Percentiles rank a stretch among this genome's conserved stretches.
phyloP scores from a whole-genome alignment of 2,329 filamentous ascomycete species.

The Fusarium nisikadoi region DNA sequence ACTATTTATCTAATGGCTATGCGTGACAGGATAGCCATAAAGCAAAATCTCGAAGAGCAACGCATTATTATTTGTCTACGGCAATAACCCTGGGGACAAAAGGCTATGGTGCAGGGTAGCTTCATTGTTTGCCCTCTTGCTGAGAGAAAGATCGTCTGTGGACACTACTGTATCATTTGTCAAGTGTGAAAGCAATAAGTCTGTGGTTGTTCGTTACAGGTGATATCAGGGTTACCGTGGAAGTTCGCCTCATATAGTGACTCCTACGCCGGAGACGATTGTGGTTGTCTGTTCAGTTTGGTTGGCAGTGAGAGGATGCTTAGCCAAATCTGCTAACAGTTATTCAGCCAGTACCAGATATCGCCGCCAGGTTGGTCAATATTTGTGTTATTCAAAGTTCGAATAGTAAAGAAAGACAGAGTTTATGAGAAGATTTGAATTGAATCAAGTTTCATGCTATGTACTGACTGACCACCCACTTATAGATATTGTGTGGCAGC shows the following conservation, averaged over 20 bases:
- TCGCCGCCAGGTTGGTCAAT: background rate
- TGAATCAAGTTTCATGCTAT: background rate
- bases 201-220: accelerated
- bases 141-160: background rate
- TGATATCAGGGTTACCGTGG: accelerated
- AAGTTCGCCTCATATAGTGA: too few species aligned
- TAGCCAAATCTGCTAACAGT: background rate
- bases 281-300: background rate
- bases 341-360: background rate
- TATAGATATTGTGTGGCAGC: background rate
- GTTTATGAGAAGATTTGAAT: too few species aligned
- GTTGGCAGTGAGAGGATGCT: too few species aligned
- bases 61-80: accelerated
- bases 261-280: accelerated
- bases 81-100: accelerated
- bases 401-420: background rate
- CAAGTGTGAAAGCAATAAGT: background rate
- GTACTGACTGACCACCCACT: background rate
- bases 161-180: background rate
- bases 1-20: background rate
- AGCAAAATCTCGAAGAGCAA: accelerated
- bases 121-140: background rate
- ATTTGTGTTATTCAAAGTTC: background rate
- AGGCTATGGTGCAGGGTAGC: background rate
- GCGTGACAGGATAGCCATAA: background rate